Evolutionary conservation across 2,329 filamentous ascomycete genomes (phyloP).

Genomic region (Zymoseptoria pseudotritici): DNA sequence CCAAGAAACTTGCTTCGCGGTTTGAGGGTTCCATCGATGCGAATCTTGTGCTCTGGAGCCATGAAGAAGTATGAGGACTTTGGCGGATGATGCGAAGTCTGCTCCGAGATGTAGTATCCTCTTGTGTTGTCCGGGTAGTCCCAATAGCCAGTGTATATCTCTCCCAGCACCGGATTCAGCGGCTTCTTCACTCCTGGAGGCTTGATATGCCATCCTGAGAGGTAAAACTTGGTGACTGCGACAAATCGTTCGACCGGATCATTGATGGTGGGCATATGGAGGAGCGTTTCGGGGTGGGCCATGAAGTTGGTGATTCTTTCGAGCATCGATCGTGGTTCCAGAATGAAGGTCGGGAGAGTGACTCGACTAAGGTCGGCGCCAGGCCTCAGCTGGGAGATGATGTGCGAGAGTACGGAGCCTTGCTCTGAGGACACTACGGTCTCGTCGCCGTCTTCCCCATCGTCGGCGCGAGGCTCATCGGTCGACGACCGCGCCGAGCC

Average conservation of each 20-base stretch:
- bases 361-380: conserved; percentile 93
- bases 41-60: conserved; percentile 85
- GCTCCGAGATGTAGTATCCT: conserved; percentile 94
- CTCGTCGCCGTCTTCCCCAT: conserved; percentile 45
- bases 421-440: conserved; percentile 83
- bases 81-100: conserved; percentile 95
- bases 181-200: conserved; percentile 97
- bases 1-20: conserved; percentile 91
- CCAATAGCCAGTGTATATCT: conserved; percentile 94
- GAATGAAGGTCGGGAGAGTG: conserved; percentile 91
- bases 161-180: conserved; percentile 90
- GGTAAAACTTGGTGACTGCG: conserved; percentile 93
- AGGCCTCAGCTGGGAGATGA: conserved; percentile 92
- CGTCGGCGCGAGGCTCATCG: conserved; percentile 35
- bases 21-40: conserved; percentile 92
- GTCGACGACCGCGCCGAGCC: conserved; percentile 35
- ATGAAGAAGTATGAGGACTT: conserved; percentile 99
- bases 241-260: conserved; percentile 87
- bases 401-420: conserved; percentile 92
- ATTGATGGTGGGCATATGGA: conserved; percentile 78
- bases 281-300: conserved; percentile 93
- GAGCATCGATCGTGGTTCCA: conserved; percentile 95
- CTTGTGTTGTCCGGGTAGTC: conserved; percentile 68
- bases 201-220: conserved; percentile 98
- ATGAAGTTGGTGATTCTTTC: conserved; percentile 99